Conservation (phyloP, 306 rosid genomes). For the Acacia crassicarpa region DNA sequence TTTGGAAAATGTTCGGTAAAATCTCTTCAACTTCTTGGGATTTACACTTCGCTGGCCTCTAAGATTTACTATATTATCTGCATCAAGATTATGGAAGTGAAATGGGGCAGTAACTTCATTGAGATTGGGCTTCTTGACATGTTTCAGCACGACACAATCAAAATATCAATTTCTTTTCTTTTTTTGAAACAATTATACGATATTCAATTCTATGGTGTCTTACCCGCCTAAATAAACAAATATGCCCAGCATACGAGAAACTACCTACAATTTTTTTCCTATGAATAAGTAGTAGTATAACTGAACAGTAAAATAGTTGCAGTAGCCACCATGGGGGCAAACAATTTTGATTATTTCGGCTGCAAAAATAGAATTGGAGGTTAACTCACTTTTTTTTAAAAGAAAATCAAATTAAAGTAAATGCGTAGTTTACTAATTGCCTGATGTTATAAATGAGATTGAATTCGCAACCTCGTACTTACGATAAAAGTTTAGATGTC, state of each 20-base stretch:
- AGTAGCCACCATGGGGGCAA: conserved; percentile 53
- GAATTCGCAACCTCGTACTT: too few species aligned
- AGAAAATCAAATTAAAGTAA: too few species aligned
- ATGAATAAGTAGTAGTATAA: too few species aligned
- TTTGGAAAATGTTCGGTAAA: not conserved
- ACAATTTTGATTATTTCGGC: conserved; percentile 56
- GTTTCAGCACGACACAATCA: not conserved
- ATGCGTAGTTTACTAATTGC: too few species aligned
- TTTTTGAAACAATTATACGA: not conserved
- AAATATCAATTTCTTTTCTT: not conserved
- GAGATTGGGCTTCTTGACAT: not conserved
- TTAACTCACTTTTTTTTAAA: not conserved
- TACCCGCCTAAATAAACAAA: not conserved
- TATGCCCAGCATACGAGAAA: not conserved
- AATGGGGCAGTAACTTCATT: not conserved
- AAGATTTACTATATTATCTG: not conserved
- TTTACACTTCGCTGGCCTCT: not conserved
- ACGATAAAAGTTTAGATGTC: too few species aligned
- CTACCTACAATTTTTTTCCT: conserved; percentile 29
- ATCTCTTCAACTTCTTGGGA: not conserved
- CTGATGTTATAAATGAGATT: too few species aligned
- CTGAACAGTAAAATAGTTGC: conserved; percentile 31
- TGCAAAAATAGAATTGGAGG: conserved; percentile 72
- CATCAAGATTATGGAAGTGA: not conserved
- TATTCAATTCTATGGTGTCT: too few species aligned